phyloP scores from a whole-genome alignment of 306 rosid species.

The Astragalus glycyphyllos region DNA sequence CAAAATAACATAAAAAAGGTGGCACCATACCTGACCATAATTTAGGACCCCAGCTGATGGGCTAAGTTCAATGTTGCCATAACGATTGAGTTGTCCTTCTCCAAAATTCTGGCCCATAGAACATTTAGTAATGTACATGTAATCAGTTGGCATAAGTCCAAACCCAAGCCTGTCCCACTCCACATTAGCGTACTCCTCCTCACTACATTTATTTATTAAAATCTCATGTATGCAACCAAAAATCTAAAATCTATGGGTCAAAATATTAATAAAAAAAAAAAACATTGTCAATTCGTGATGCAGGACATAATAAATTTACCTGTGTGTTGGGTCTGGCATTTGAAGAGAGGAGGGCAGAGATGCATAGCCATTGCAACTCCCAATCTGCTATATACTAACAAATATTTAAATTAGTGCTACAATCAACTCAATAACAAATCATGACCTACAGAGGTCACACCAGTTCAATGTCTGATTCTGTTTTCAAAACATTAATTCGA shows the following conservation, averaged over 20 bases:
- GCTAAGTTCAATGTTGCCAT: slow-evolving; percentile 71
- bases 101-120: slow-evolving; percentile 51
- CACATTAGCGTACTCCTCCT: slow-evolving; percentile 59
- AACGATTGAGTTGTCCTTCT: slow-evolving; percentile 62
- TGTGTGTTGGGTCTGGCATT: slow-evolving; percentile 20
- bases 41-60: slow-evolving; percentile 90
- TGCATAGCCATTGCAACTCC: slow-evolving; percentile 36
- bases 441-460: too few relatives aligned
- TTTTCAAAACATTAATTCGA: too few relatives aligned
- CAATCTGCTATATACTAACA: slow-evolving; percentile 28
- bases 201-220: slow-evolving; percentile 17
- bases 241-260: too few relatives aligned
- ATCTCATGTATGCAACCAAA: too few relatives aligned
- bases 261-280: too few relatives aligned
- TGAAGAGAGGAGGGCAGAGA: slow-evolving; percentile 41
- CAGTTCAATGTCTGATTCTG: too few relatives aligned
- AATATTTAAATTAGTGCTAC: neutral
- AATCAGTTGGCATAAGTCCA: slow-evolving; percentile 74
- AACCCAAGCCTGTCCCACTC: slow-evolving; percentile 88
- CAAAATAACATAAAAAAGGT: neutral
- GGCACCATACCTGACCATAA: slow-evolving; percentile 78
- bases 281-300: too few relatives aligned
- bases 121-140: slow-evolving; percentile 70
- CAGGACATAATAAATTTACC: slow-evolving; percentile 15
- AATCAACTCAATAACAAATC: neutral